phyloP scores from a whole-genome alignment of 139 green algal genomes.

The Picochlorum costavermella region DNA sequence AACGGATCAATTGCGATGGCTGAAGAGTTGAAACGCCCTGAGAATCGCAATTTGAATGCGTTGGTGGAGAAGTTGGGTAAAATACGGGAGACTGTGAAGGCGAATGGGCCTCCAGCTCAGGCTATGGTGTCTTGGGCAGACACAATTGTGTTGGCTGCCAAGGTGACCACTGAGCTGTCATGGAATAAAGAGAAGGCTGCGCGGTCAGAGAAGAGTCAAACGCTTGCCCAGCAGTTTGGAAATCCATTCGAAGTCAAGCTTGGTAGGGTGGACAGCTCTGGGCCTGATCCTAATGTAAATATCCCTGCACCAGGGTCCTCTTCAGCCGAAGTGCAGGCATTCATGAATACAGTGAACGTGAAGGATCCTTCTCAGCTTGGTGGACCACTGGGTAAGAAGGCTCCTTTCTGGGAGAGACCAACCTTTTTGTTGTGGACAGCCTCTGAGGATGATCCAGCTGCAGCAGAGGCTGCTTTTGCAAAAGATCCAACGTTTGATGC shows the following conservation, averaged over 20 bases:
- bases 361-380: conserved; percentile 7
- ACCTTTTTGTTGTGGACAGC: conserved; percentile 48
- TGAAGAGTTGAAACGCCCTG: conserved; percentile 58
- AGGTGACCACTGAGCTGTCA: conserved; percentile 18
- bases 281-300: conserved; percentile 18
- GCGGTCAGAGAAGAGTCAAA: background rate
- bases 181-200: background rate
- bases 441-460: conserved; percentile 14
- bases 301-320: conserved; percentile 30
- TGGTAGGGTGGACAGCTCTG: conserved; percentile 48
- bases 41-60: conserved; percentile 56
- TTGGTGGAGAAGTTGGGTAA: conserved; percentile 43
- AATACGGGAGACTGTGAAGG: conserved; percentile 59
- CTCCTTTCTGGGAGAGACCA: conserved; percentile 58
- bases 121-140: conserved; percentile 63
- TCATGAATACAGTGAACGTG: conserved; percentile 31
- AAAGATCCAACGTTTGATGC: conserved; percentile 23
- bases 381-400: conserved; percentile 48
- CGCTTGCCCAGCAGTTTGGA: background rate
- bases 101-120: conserved; percentile 19
- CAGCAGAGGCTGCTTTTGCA: conserved; percentile 16
- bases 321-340: conserved; percentile 33
- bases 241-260: conserved; percentile 25
- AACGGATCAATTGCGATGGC: conserved; percentile 63
- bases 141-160: conserved; percentile 34